These are phyloP conservation scores for Geotrichum reessii DNA, from an alignment of 1,139 yeast species.

Conservation along the genomic window DNA sequence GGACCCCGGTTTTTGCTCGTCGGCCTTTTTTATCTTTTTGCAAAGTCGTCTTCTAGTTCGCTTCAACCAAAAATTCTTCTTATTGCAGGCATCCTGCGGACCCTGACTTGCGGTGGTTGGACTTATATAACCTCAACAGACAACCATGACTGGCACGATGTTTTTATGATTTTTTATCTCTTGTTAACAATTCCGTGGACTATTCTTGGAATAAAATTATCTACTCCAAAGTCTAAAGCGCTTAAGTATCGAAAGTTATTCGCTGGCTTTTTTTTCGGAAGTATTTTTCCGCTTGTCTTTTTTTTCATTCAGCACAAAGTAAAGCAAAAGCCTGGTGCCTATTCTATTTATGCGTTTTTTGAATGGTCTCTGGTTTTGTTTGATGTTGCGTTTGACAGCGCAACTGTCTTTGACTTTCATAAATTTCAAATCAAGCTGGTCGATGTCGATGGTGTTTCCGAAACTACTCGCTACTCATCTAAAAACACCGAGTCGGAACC, in stretches of 20 bases:
- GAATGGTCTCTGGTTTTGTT: conserved; percentile 86
- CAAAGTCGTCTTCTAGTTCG: conserved; percentile 37
- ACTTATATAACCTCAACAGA: conserved; percentile 96
- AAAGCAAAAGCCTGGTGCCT: conserved; percentile 80
- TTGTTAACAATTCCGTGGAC: conserved; percentile 92
- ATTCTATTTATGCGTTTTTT: conserved; percentile 85
- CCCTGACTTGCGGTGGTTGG: conserved; percentile 98
- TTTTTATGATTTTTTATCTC: conserved; percentile 87
- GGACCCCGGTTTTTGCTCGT: conserved; percentile 75
- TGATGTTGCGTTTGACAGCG: conserved; percentile 80
- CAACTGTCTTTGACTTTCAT: conserved; percentile 65
- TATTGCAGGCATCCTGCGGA: conserved; percentile 65
- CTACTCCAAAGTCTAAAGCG: conserved; percentile 45
- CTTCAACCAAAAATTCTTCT: conserved; percentile 42
- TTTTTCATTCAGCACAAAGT: conserved; percentile 93
- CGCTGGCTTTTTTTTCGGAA: conserved; percentile 58
- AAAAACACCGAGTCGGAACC: conserved; percentile 5
- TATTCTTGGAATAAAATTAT: conserved; percentile 50
- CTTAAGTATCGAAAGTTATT: conserved; percentile 51
- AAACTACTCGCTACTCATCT: conserved; percentile 22
- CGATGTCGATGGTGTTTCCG: conserved; percentile 36
- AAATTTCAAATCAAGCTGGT: conserved; percentile 47
- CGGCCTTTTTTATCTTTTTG: conserved; percentile 49
- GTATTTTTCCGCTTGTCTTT: conserved; percentile 74
- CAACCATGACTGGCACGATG: conserved; percentile 93